phyloP scores from a whole-genome alignment of 345 rosid species.

The Garcia nutans region DNA sequence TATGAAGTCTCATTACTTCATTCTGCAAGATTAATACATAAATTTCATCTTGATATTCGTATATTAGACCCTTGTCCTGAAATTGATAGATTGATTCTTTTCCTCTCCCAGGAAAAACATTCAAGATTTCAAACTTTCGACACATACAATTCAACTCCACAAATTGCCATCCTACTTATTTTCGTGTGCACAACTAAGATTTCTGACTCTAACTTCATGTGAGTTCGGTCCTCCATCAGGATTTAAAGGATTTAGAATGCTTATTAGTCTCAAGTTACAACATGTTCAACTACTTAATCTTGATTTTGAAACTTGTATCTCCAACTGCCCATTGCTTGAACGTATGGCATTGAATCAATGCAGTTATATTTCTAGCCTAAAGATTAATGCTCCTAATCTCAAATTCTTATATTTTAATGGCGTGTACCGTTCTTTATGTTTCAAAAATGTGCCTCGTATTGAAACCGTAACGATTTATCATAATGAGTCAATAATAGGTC shows the following conservation, averaged over 20 bases:
- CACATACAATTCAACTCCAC: neutral
- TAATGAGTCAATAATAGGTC: neutral
- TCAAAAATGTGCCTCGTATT: constrained; percentile 1
- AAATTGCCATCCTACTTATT: constrained; percentile 7
- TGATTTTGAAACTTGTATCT: neutral
- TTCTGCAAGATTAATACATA: neutral
- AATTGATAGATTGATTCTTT: constrained; percentile 6
- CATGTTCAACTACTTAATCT: neutral
- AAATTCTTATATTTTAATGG: neutral
- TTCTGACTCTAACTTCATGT: neutral
- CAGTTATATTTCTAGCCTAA: neutral
- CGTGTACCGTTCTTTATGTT: neutral
- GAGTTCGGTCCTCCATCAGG: neutral
- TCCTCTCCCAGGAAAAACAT: neutral
- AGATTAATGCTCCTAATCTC: constrained; percentile 4
- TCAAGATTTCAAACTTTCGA: neutral
- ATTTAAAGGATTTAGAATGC: constrained; percentile 8
- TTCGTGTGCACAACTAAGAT: neutral
- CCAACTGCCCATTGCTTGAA: constrained; percentile 1
- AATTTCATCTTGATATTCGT: neutral
- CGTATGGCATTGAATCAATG: neutral
- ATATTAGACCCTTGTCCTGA: constrained; percentile 8
- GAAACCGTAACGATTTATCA: neutral
- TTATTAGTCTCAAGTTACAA: neutral
- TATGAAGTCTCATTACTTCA: neutral